Evolutionary conservation across 2,329 filamentous ascomycete genomes (phyloP), one percentile per base, ranked within the genome.

Genomic region (Curvularia verruculosa): DNA sequence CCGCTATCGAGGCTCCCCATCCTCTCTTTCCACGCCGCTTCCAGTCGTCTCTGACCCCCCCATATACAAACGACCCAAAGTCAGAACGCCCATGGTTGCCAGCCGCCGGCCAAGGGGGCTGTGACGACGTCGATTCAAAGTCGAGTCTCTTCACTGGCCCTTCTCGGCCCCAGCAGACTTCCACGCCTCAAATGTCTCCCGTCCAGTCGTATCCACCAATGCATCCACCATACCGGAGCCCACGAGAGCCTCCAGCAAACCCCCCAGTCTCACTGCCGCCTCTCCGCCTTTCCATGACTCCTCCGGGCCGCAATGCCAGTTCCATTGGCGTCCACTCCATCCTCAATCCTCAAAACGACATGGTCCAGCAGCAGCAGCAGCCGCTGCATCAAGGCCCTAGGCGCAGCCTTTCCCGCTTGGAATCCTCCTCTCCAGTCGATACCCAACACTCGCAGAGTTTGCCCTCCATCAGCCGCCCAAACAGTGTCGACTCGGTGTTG

Each of bases 281-380:
- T 19, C 58, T 76, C 21, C 69, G 71, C n/a, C 54, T 74, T 13
- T 74, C 74, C 26, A 70, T 54, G 37, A 75, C 71, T 18, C 72
- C 72, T 3, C 68, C 67, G 1, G 67, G 66, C 43, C 65, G 73
- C 57, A 52, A 65, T 40, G 72, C 67, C 31, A 72, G 78, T 50
- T 71, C 77, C 3, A 67, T 78, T 12, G 79, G 78, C 9, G 72
- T 82, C 23, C 77, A 78, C 19, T 80, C 79, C 1, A 81, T 82
- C 18, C 66, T 82, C 43, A 82, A 82, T 52, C 79, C 79, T 10
- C 72, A 75, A 52, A 65, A 67, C 13, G 77, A 79, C 18, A 63
- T 73, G 8, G 49, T 69, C 2, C 69, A 72, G 36, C 69, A 70
- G 41, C 64, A 71, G 40, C 64, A 72, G 1, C 69, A 72, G 36